Evolutionary conservation across 2,329 filamentous ascomycete genomes (phyloP), one percentile per base, ranked within the genome.

Genomic region (Pseudogymnoascus sp.): DNA sequence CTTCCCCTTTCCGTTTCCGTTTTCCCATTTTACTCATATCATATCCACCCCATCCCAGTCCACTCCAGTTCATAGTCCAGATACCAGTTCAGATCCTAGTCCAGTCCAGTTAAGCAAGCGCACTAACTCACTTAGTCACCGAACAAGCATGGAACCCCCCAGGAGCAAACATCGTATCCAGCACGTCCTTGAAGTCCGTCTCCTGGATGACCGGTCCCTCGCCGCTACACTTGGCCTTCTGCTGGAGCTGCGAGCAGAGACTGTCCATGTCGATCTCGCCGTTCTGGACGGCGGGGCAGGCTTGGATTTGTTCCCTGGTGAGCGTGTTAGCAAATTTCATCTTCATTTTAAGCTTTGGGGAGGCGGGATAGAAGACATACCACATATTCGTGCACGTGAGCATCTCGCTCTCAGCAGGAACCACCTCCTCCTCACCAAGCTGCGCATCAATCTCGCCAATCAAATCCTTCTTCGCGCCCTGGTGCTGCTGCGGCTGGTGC

Each of bases 201-300:
- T 96, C 88, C 66, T 92, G 89, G 23, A 99, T 90, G 16, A 96
- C 91, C 11, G 96, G 91, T 14, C 95, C 93, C 16, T 83, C 89
- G 69, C 96, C 90, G 0, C 92, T 96, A 75, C 95, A 99, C 73
- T 93, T 95, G 64, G 95, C 95, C 79, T 99, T 99, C 74, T 93
- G 90, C 67, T 93, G 90, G 12, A 99, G 84, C 73, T 99, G 93
- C 4, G 89, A 89, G 78, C 95, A 99, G 23, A 99, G 83, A 36
- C 89, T 87, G 73, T 99, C 95, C 59, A 99, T 89, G 69, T 99
- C 95, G 68, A 97, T 91, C 69, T 96, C 93, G 69, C 93, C 93
- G 64, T 85, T 90, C 73, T 93, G 89, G 69, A 96, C 95, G 74
- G 89, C 92, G 65, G 91, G 88, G 75, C 92, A 96, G 37, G 84